These are phyloP conservation scores for Recurvomyces mirabilis DNA, from an alignment of 495 filamentous ascomycete genomes.

Conservation along the genomic window DNA sequence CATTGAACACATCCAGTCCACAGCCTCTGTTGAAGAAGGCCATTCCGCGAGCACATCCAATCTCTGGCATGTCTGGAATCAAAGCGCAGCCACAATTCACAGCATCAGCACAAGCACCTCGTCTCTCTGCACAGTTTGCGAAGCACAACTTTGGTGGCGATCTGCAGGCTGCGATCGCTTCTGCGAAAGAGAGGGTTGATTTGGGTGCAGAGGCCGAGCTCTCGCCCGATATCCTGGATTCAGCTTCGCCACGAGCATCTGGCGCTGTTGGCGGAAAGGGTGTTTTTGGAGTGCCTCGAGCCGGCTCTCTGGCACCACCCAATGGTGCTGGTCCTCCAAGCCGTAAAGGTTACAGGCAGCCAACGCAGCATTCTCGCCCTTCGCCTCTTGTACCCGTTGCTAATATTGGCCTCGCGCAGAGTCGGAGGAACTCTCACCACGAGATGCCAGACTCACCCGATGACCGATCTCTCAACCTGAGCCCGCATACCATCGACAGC, in stretches of 20 bases:
- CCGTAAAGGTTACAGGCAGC: conserved; percentile 19
- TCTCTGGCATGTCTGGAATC: neutral
- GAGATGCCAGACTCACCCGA: conserved; percentile 29
- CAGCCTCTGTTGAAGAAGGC: neutral
- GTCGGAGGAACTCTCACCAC: conserved; percentile 1
- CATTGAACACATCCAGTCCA: neutral
- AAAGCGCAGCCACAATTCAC: conserved; percentile 31
- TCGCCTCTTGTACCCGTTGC: conserved; percentile 9
- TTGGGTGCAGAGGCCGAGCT: conserved; percentile 33
- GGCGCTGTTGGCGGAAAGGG: conserved; percentile 1
- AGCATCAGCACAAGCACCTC: conserved; percentile 58
- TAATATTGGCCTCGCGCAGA: neutral
- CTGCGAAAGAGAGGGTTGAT: conserved; percentile 46
- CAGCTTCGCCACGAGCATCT: conserved; percentile 24
- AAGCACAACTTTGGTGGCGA: conserved; percentile 53
- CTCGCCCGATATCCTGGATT: conserved; percentile 8
- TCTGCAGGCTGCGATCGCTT: conserved; percentile 46
- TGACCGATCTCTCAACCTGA: conserved; percentile 42
- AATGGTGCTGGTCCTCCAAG: conserved; percentile 11
- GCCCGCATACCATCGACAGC: conserved; percentile 67
- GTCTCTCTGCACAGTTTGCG: conserved; percentile 61
- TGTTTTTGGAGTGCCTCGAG: neutral
- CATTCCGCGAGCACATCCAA: conserved; percentile 5
- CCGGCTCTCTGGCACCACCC: neutral
- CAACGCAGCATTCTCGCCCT: conserved; percentile 9